Base-by-base conservation (phyloP, 1,284 basidiomycete species). In the Fomitopsis pinicola region DNA sequence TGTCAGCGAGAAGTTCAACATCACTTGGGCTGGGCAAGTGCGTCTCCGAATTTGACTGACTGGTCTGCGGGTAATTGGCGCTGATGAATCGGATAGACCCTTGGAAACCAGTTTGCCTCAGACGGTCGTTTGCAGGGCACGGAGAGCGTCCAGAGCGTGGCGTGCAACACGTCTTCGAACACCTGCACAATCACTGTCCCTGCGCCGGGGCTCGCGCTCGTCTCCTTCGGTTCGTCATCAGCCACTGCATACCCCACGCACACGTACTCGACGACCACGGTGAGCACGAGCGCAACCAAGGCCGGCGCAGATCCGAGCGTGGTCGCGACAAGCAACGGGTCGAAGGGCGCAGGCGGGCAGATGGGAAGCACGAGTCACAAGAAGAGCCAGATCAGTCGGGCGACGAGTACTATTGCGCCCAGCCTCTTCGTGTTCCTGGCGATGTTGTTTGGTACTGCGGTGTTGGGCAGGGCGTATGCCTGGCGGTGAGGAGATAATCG, bases 21-120 rank as follows among this genome's bases (percentile, higher is more conserved):
- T 91, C 67, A 89, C 86, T 0, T 94, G 91, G 90, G 85, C 82
- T 33, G 81, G 81, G 1, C 86, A 84, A 74, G 82, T 80, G 14
- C 42, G 28, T 46, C 19, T 17, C 22, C 48, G 22, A 12, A 10
- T 15, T 1, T 2, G 45, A n/a, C 42, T 15, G 15, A 19, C 5
- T 9, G 48, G 4, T 28, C 10, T 19, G 12, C 1, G 8, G 5
- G 19, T 28, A 19, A 22, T 28, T 45, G 5, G 8, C 14, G 26
- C 22, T 14, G 10, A n/a, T 9, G 30, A 33, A 5, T 7, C 1
- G 28, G 5, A 50, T 12, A 94, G 82, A 91, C 88, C 0, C 83
- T 91, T 61, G 90, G 90, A n/a, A 75, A 73, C 7, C 76, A 75
- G 28, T 92, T 89, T 70, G 72, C 77, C 42, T 85, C 84, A 1